Evolutionary conservation across 768 basidiomycete genomes (phyloP).

Genomic region (Pisolithus orientalis): DNA sequence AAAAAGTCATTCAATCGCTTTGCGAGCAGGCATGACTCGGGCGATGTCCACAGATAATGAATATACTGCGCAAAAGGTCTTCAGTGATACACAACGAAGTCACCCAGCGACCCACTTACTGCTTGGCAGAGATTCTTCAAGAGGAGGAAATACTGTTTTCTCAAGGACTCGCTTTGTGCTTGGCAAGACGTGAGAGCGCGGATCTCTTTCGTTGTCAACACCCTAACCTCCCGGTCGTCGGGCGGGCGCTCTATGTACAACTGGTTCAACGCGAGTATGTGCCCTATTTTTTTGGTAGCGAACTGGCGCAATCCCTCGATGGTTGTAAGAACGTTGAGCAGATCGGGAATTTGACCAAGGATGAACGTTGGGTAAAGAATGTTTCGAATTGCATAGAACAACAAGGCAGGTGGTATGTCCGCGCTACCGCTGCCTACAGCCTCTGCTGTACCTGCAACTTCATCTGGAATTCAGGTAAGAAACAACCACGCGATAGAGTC

Average conservation of each 20-base stretch:
- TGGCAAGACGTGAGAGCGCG: conserved; percentile 7
- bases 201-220: conserved; percentile 15
- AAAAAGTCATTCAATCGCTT: conserved; percentile 22
- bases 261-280: conserved; percentile 21
- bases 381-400: conserved; percentile 24
- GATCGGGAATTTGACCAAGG: conserved; percentile 25
- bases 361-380: conserved; percentile 24
- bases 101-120: conserved; percentile 7
- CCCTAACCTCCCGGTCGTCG: conserved; percentile 5
- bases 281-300: conserved; percentile 9
- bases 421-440: neutral
- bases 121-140: conserved; percentile 14
- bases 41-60: conserved; percentile 22
- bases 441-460: neutral
- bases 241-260: conserved; percentile 13
- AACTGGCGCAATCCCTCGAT: conserved; percentile 20
- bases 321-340: conserved; percentile 18
- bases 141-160: conserved; percentile 20
- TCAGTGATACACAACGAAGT: neutral
- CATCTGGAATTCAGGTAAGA: conserved; percentile 1
- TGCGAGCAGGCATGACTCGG: conserved; percentile 19
- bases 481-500: neutral
- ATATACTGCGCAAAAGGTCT: conserved; percentile 15
- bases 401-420: conserved; percentile 9
- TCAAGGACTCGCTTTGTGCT: conserved; percentile 7